Evolutionary conservation across 352 stramenopile genomes (phyloP).

Genomic region (Phytophthora pseudosyringae): DNA sequence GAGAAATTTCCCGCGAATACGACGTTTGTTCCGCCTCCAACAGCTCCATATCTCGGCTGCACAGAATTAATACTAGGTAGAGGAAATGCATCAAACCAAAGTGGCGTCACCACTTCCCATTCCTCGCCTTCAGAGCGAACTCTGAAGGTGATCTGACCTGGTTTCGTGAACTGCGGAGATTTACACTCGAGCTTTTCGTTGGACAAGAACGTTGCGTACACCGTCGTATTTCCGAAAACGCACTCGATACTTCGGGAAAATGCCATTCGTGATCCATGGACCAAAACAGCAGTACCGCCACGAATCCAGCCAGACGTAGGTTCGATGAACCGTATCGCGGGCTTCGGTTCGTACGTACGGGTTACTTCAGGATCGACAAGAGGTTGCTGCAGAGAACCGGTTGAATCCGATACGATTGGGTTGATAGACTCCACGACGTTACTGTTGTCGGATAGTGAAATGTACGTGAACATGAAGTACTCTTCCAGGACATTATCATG

Average conservation of each 20-base stretch:
- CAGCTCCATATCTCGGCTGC: slow-evolving; percentile 27
- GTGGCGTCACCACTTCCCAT: slow-evolving; percentile 15
- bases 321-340: slow-evolving; percentile 31
- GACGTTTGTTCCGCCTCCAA: slow-evolving; percentile 41
- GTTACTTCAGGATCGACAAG: too few species aligned
- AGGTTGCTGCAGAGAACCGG: neutral
- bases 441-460: slow-evolving; percentile 8
- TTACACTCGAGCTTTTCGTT: slow-evolving; percentile 33
- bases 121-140: slow-evolving; percentile 17
- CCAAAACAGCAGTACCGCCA: slow-evolving; percentile 36
- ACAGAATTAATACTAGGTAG: slow-evolving; percentile 23
- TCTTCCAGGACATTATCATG: slow-evolving; percentile 20
- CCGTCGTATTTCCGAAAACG: slow-evolving; percentile 38
- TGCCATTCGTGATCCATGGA: slow-evolving; percentile 35
- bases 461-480: slow-evolving; percentile 35
- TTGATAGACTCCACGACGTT: neutral
- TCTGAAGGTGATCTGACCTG: slow-evolving; percentile 16
- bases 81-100: slow-evolving; percentile 38
- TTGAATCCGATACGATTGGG: neutral
- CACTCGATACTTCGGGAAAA: slow-evolving; percentile 36
- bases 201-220: slow-evolving; percentile 38
- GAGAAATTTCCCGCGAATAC: slow-evolving; percentile 41
- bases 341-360: neutral
- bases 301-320: slow-evolving; percentile 45
- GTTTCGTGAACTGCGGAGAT: slow-evolving; percentile 25